Conservation (phyloP, 2,329 filamentous ascomycete species). For the Cadophora gregata region DNA sequence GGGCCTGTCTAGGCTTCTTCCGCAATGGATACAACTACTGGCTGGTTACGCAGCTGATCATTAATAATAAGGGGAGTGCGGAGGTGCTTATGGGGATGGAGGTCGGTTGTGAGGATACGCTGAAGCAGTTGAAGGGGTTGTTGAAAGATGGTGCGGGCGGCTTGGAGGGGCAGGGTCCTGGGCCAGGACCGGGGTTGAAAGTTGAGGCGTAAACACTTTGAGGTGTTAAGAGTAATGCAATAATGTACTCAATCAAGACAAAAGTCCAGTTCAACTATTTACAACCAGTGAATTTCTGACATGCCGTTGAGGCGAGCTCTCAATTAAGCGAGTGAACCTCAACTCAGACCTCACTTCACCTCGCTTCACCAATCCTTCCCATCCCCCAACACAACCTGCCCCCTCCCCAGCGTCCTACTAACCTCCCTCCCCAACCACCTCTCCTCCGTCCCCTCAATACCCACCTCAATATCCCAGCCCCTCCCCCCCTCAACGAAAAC, state of each 20-base stretch:
- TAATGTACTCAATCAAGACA: background rate
- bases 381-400: conserved; percentile 28
- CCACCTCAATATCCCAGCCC: conserved; percentile 32
- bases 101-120: conserved; percentile 35
- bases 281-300: too few relatives aligned
- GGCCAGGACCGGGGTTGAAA: conserved; percentile 7
- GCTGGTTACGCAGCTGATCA: conserved; percentile 35
- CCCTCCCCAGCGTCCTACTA: conserved; percentile 20
- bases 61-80: conserved; percentile 33
- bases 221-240: background rate
- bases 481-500: conserved; percentile 51
- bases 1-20: conserved; percentile 33
- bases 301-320: too few relatives aligned
- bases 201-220: background rate
- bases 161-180: background rate
- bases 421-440: conserved; percentile 30
- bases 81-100: conserved; percentile 36
- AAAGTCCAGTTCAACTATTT: too few relatives aligned
- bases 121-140: conserved; percentile 29
- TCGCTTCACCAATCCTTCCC: conserved; percentile 19
- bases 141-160: conserved; percentile 23
- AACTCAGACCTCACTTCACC: background rate
- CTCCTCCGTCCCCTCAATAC: conserved; percentile 23
- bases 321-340: background rate
- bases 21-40: conserved; percentile 38